A percentile compares a stretch with the other conserved stretches of the same genome.
Conservation (phyloP, 208 protist genomes). For the Wallacemonas sp. region DNA sequence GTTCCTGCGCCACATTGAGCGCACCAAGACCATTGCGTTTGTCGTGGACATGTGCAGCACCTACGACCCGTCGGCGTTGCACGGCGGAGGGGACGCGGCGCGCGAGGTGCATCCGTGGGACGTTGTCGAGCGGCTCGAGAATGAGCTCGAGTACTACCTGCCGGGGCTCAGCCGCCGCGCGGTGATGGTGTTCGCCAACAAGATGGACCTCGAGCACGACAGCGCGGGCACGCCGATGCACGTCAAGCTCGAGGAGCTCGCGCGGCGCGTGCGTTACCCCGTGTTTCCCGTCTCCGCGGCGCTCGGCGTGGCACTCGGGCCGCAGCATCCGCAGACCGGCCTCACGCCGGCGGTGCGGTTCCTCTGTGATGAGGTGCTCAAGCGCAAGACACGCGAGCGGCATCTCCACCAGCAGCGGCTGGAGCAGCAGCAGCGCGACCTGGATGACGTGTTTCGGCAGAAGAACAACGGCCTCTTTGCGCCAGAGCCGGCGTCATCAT, state of each 20-base stretch:
- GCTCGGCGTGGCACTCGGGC: slow-evolving; percentile 62
- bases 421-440: slow-evolving; percentile 36
- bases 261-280: slow-evolving; percentile 55
- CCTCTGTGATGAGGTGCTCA: slow-evolving; percentile 72
- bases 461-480: slow-evolving; percentile 79
- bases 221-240: slow-evolving; percentile 34
- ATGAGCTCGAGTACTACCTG: slow-evolving; percentile 90
- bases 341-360: slow-evolving; percentile 63
- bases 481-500: neutral
- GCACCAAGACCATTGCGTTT: slow-evolving; percentile 82
- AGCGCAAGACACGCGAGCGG: slow-evolving; percentile 44
- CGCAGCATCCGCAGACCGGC: slow-evolving; percentile 48
- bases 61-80: slow-evolving; percentile 40
- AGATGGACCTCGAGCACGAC: slow-evolving; percentile 88
- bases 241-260: slow-evolving; percentile 71
- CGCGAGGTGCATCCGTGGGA: slow-evolving; percentile 75
- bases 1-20: slow-evolving; percentile 93
- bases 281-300: slow-evolving; percentile 92
- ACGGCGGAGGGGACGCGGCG: slow-evolving; percentile 9
- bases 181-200: slow-evolving; percentile 90
- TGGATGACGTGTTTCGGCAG: slow-evolving; percentile 61
- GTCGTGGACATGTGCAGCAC: slow-evolving; percentile 91
- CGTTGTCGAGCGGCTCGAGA: slow-evolving; percentile 69
- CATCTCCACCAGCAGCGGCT: slow-evolving; percentile 35
- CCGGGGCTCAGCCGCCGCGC: slow-evolving; percentile 65